These are phyloP conservation scores for Tulasnella sp. DNA, from an alignment of 768 basidiomycete genomes.

Conservation along the genomic window DNA sequence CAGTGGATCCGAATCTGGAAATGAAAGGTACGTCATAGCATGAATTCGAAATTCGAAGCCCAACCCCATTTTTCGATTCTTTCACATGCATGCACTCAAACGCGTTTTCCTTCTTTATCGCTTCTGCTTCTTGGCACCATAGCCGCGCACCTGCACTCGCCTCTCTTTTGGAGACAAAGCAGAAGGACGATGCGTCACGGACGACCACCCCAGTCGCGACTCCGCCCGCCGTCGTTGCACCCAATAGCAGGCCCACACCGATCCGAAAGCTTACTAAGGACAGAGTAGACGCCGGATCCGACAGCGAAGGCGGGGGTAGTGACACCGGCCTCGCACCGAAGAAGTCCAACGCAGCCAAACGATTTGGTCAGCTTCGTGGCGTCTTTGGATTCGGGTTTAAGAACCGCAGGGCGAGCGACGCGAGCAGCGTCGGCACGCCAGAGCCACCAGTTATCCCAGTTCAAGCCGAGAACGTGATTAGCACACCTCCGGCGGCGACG, in stretches of 20 bases:
- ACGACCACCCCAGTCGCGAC: neutral
- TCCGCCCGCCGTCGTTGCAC: too few relatives aligned
- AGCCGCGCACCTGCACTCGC: conserved; percentile 3
- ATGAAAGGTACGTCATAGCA: too few relatives aligned
- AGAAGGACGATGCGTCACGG: conserved; percentile 5
- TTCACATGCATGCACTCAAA: too few relatives aligned
- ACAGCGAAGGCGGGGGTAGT: conserved; percentile 3
- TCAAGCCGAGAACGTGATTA: too few relatives aligned
- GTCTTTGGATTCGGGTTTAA: too few relatives aligned
- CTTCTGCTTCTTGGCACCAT: neutral
- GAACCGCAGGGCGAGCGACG: conserved; percentile 1
- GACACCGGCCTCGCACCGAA: neutral
- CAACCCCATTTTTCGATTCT: neutral
- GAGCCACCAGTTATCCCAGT: neutral
- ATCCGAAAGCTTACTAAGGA: neutral
- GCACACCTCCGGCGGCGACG: too few relatives aligned
- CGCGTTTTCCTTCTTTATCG: too few relatives aligned
- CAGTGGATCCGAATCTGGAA: too few relatives aligned
- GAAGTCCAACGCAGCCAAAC: too few relatives aligned
- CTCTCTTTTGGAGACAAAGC: conserved; percentile 8
- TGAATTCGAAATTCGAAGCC: too few relatives aligned
- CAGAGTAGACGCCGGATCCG: neutral
- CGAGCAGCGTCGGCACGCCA: neutral
- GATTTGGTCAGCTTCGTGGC: too few relatives aligned
- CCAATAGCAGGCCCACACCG: too few relatives aligned